A percentile compares a stretch with the other conserved stretches of the same genome.
phyloP scores from a whole-genome alignment of 257 asterid genomes.

The Dorcoceras hygrometricum region DNA sequence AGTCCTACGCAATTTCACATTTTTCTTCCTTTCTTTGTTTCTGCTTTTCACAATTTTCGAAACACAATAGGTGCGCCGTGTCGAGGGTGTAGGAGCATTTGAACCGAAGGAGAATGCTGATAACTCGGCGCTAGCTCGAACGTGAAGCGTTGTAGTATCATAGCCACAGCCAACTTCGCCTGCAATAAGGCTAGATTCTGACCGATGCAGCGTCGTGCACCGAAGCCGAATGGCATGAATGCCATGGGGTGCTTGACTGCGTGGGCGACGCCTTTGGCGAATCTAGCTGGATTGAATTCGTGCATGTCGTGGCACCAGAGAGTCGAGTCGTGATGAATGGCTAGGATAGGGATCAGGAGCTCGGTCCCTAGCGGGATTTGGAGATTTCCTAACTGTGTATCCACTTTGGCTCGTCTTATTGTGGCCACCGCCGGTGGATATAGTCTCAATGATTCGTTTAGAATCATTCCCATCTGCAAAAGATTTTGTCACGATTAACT shows the following conservation, averaged over 20 bases:
- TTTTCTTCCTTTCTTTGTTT: too few relatives aligned
- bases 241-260: conserved; percentile 77
- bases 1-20: background rate
- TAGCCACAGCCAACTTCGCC: conserved; percentile 65
- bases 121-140: conserved; percentile 64
- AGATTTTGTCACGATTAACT: background rate
- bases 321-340: conserved; percentile 71
- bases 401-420: conserved; percentile 58
- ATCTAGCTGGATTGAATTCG: conserved; percentile 81
- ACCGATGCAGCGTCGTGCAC: conserved; percentile 81
- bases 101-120: conserved; percentile 67
- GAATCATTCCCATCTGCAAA: conserved; percentile 75
- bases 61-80: conserved; percentile 84
- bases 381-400: conserved; percentile 52
- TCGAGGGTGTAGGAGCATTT: conserved; percentile 70
- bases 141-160: conserved; percentile 67
- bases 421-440: conserved; percentile 87
- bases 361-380: conserved; percentile 57
- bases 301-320: conserved; percentile 75
- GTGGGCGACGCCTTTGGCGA: conserved; percentile 58
- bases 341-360: conserved; percentile 75
- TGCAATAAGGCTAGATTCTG: conserved; percentile 75
- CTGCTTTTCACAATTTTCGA: conserved; percentile 50
- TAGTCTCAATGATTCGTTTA: conserved; percentile 69
- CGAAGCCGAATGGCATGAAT: conserved; percentile 80